A percentile compares a stretch with the other conserved stretches of the same genome.
These are phyloP conservation scores for Pulveroboletus sp. DNA, from an alignment of 768 basidiomycete species.

Conservation along the genomic window DNA sequence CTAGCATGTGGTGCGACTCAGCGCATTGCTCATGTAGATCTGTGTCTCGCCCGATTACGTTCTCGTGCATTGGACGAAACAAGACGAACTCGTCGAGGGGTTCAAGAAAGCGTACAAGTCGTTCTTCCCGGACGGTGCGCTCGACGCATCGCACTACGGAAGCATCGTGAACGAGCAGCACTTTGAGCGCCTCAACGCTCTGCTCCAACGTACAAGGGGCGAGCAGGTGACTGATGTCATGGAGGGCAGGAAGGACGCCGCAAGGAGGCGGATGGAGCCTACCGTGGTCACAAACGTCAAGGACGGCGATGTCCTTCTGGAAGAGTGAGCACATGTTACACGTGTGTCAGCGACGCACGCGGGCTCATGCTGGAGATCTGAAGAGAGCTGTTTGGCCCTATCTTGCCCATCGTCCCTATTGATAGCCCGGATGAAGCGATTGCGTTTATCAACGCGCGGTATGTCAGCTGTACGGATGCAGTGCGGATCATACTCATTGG, in stretches of 20 bases:
- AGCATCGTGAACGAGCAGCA: conserved; percentile 54
- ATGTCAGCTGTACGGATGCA: conserved; percentile 8
- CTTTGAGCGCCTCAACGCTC: no score
- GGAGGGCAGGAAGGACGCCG: conserved; percentile 33
- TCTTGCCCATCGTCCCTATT: conserved; percentile 59
- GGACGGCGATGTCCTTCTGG: conserved; percentile 53
- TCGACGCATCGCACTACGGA: conserved; percentile 40
- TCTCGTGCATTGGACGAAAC: conserved; percentile 37
- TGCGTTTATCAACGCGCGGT: conserved; percentile 51
- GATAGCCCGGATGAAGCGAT: conserved; percentile 53
- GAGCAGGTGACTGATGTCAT: conserved; percentile 47
- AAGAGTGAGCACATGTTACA: conserved; percentile 42
- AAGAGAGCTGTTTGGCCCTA: conserved; percentile 73
- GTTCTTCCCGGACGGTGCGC: conserved; percentile 53
- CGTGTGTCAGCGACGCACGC: neutral
- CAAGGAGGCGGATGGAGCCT: conserved; percentile 47
- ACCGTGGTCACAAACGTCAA: conserved; percentile 55
- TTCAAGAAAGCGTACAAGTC: conserved; percentile 39
- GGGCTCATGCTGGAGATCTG: neutral
- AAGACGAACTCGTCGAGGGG: conserved; percentile 44
- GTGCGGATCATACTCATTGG: conserved; percentile 3
- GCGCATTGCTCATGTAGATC: conserved; percentile 29
- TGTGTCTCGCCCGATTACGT: conserved; percentile 44
- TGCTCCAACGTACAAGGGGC: no score
- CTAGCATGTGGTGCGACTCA: neutral